phyloP scores from a whole-genome alignment of 768 basidiomycete genomes.

The Serendipita indica region DNA sequence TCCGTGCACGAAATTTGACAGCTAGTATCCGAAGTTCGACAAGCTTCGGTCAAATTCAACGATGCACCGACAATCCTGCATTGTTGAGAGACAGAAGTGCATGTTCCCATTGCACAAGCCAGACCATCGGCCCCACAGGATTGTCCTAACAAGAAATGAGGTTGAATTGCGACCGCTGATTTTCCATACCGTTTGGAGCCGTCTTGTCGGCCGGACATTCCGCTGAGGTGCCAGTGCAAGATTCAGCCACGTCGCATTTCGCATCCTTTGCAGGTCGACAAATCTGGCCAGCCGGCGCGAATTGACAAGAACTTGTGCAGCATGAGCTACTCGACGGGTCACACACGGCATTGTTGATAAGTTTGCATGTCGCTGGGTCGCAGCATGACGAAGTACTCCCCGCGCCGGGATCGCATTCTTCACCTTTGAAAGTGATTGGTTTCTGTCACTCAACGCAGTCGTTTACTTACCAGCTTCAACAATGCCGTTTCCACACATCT shows the following conservation, averaged over 20 bases:
- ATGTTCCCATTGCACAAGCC: slow-evolving; percentile 62
- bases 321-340: slow-evolving; percentile 64
- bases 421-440: too few species aligned
- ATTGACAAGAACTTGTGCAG: slow-evolving; percentile 54
- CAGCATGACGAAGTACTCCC: slow-evolving; percentile 54
- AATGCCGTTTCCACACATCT: slow-evolving; percentile 76
- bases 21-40: slow-evolving; percentile 46
- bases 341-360: slow-evolving; percentile 54
- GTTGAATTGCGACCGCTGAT: background rate
- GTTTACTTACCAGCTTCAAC: too few species aligned
- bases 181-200: slow-evolving; percentile 40
- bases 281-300: slow-evolving; percentile 50
- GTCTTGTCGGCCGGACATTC: slow-evolving; percentile 54
- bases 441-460: too few species aligned
- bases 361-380: slow-evolving; percentile 59
- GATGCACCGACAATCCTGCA: slow-evolving; percentile 58
- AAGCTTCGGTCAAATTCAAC: slow-evolving; percentile 52
- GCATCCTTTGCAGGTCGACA: slow-evolving; percentile 56
- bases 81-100: slow-evolving; percentile 61
- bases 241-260: slow-evolving; percentile 55
- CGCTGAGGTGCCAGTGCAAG: slow-evolving; percentile 60
- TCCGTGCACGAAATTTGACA: slow-evolving; percentile 75
- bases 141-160: slow-evolving; percentile 28
- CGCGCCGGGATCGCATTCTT: slow-evolving; percentile 74
- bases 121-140: slow-evolving; percentile 50